Percentiles rank a stretch among this genome's conserved stretches.
Conservation (phyloP, 2,329 filamentous ascomycete species). For the Fusarium solani-melongenae region DNA sequence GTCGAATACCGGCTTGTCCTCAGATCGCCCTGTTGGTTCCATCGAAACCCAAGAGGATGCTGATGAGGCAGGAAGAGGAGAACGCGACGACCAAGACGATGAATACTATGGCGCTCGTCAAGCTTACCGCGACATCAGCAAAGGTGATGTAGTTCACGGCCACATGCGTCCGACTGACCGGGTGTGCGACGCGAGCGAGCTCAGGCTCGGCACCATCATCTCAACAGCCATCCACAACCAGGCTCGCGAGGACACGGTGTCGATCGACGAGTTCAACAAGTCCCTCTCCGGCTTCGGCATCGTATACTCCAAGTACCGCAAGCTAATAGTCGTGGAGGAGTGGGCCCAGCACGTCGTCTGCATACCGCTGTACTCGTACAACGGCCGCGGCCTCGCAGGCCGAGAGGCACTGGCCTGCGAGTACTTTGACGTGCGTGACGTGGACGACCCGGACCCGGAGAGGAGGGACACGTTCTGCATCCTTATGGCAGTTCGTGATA, state of each 20-base stretch:
- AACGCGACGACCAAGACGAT: not conserved
- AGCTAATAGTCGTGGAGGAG: slow-evolving; percentile 32
- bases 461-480: not conserved
- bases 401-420: slow-evolving; percentile 16
- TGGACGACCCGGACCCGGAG: not conserved
- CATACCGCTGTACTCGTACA: slow-evolving; percentile 35
- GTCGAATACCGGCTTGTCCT: not conserved
- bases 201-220: slow-evolving; percentile 30
- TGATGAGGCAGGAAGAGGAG: not conserved
- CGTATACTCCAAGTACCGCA: slow-evolving; percentile 41
- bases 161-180: slow-evolving; percentile 21
- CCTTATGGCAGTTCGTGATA: slow-evolving; percentile 12
- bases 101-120: not conserved
- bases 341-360: slow-evolving; percentile 34
- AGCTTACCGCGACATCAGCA: slow-evolving; percentile 12
- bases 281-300: slow-evolving; percentile 22
- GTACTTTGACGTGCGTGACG: slow-evolving; percentile 36
- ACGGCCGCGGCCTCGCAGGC: slow-evolving; percentile 23
- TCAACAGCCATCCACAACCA: slow-evolving; percentile 32
- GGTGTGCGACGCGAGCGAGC: not conserved
- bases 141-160: slow-evolving; percentile 9
- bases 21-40: not conserved
- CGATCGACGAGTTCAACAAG: slow-evolving; percentile 4
- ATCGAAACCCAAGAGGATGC: not conserved
- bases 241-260: slow-evolving; percentile 2